Percentiles rank a stretch among this genome's conserved stretches.
Evolutionary conservation across 2,329 filamentous ascomycete genomes (phyloP).

Genomic region (Curvularia verruculosa): DNA sequence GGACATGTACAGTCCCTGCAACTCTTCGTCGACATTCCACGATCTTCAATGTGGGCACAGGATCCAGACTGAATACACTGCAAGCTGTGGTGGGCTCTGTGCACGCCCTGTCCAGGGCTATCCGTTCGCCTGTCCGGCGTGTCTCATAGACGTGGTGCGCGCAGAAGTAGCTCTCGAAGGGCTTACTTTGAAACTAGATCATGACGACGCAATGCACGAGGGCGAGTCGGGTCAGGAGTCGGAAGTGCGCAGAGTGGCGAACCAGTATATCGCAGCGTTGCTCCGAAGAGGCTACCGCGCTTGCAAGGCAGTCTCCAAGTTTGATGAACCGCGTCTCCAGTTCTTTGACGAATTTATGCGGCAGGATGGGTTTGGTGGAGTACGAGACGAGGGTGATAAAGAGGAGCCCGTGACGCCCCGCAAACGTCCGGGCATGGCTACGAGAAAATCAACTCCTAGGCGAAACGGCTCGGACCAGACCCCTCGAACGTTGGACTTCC

Average conservation of each 20-base stretch:
- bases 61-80: conserved; percentile 15
- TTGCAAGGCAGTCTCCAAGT: conserved; percentile 12
- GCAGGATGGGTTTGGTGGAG: conserved; percentile 14
- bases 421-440: conserved; percentile 10
- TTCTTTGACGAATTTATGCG: conserved; percentile 18
- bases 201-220: conserved; percentile 5
- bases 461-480: conserved; percentile 1
- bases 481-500: conserved; percentile 5
- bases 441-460: neutral
- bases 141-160: conserved; percentile 13
- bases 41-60: conserved; percentile 16
- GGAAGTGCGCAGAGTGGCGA: conserved; percentile 6
- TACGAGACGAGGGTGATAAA: conserved; percentile 3
- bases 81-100: conserved; percentile 14
- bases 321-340: conserved; percentile 15
- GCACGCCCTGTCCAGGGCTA: conserved; percentile 4
- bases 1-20: conserved; percentile 17
- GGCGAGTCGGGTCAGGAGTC: neutral
- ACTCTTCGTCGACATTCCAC: conserved; percentile 9
- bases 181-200: conserved; percentile 5
- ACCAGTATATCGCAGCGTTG: conserved; percentile 7
- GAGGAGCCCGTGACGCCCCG: conserved; percentile 4
- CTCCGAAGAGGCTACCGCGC: conserved; percentile 7
- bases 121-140: conserved; percentile 12
- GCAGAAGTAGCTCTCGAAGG: conserved; percentile 16